Base-by-base conservation (phyloP, 768 basidiomycete species). In the Termitomyces titanicus region DNA sequence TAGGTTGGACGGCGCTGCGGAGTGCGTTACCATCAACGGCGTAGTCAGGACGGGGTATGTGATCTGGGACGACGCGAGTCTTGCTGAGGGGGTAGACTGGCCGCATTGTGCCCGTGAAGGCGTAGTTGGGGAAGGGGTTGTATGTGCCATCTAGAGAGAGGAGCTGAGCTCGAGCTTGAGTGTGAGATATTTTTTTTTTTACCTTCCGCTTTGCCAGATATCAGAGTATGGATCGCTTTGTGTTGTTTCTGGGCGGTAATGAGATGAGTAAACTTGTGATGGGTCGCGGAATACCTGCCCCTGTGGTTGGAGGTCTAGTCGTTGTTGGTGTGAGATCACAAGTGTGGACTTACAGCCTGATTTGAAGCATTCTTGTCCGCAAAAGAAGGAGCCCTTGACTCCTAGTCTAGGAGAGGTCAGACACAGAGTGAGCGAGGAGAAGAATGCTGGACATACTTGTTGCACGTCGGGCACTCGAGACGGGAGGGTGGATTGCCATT, bases 321-420 rank as follows among this genome's bases (percentile, higher is more conserved):
- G 34, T 47, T 48, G 45, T 54, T 51, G 31, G 46, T 37, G n/a
- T n/a, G n/a, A 42, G 17, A 34, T 45, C 17, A 47, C 51, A 47
- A 37, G n/a, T 5, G 18, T 18, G 6, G 37, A 78, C 94, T 77
- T 70, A 95, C 96, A 98, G 70, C 83, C 88, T 45, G 86, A 81
- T 72, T 97, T 98, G 83, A 98, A 98, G 73, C 96, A 98, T 48
- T 91, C 92, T 71, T 98, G 96, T 24, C 86, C 85, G 61, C 96
- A 98, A 73, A 95, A 98, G 68, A 88, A 90, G 31, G 91, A 93
- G 29, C 91, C 89, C 46, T 78, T 79, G 59, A 94, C 87, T 49
- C 88, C 89, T 33, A 93, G 77, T 68, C 91, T 93, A 61, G 35
- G 57, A 56, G 24, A 45, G 42, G 55, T 64, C 48, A 51, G 59